Evolutionary conservation across 2,329 filamentous ascomycete species (phyloP), one percentile per base, ranked within the genome.

Genomic region (Pochonia chlamydosporia): DNA sequence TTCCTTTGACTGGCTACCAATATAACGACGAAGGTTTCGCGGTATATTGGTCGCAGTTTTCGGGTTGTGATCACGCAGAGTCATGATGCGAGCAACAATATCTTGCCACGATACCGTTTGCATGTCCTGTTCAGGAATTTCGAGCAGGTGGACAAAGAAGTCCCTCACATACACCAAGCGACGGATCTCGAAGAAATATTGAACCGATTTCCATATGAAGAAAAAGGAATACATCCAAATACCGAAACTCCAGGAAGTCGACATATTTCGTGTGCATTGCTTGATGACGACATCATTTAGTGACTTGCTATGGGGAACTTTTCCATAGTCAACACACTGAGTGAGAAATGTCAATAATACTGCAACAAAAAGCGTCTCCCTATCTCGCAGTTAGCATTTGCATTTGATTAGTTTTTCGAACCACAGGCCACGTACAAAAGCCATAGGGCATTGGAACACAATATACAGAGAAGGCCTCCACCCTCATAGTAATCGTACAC

Each of bases 101-200:
- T 93, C 86, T 61, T 95, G 89, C 91, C 91, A 96, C 5, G 91
- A 92, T 43, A 96, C 87, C 0, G 89, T 95, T 64, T 96, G 91
- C 69, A 96, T 93, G 57, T 96, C 91, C 48, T 85, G 76, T 49
- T 81, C 78, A 0, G 87, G 87, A 37, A 96, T 89, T 33, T 87
- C 85, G 9, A 96, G 79, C 4, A 96, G 76, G 59, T 95, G 76
- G 24, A 83, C 74, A 62, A 89, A 96, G 64, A 96, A 96, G 63
- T 93, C 85, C 53, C 89, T 87, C 68, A 96, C 84, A 43, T 88
- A 77, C 48, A 79, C 71, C 23, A 96, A 73, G 14, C 87, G 80
- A 25, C 85, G 82, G 23, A 90, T 74, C 58, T 92, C 87, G 37
- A 87, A 70, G 39, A 88, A 67, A 56, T 87, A 86, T 53, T 87